Evolutionary conservation across 352 stramenopile genomes (phyloP), one percentile per base, ranked within the genome.

Genomic region (Globisporangium sylvaticum): DNA sequence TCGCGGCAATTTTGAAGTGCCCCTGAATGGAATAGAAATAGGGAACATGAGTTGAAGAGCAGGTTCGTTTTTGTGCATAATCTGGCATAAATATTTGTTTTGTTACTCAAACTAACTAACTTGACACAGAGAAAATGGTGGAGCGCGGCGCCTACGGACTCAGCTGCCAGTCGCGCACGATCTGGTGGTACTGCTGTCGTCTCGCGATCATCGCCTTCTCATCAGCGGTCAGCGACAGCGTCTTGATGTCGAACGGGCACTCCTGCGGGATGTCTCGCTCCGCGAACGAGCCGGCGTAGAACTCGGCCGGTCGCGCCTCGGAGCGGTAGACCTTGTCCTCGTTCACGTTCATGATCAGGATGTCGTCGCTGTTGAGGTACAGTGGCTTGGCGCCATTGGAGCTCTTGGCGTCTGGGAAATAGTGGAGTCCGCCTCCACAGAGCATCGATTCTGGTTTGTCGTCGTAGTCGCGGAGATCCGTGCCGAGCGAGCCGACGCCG

Each of bases 351-450:
- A 82, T 78, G 54, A 72, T 29, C n/a, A 88, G 37, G 57, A 92
- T 83, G 54, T 80, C 71, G 69, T 92, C 82, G 62, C 81, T 88
- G 67, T 91, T 91, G 53, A 91, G 72, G 72, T 90, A 92, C 32
- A 91, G 60, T 58, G 78, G 56, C 27, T 58, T 44, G 4, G 62
- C 62, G n/a, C 44, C 69, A 12, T 53, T 61, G 10, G 12, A n/a
- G 12, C 46, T 54, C 27, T 12, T 67, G 32, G 81, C 14, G 18
- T 50, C 71, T 0, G 82, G 84, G 64, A 79, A 89, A 52, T 83
- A 91, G 37, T 93, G 84, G 37, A 86, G 69, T 0, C 72, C 71
- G 27, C 85, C 72, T 15, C 84, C 84, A 32, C 84, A 93, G 3
- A 93, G 58, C 18, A 80, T 61, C 0, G 70, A 74, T 20, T 81